These are phyloP conservation scores for Fibroporia radiculosa DNA, from an alignment of 768 basidiomycete genomes.

Conservation along the genomic window DNA sequence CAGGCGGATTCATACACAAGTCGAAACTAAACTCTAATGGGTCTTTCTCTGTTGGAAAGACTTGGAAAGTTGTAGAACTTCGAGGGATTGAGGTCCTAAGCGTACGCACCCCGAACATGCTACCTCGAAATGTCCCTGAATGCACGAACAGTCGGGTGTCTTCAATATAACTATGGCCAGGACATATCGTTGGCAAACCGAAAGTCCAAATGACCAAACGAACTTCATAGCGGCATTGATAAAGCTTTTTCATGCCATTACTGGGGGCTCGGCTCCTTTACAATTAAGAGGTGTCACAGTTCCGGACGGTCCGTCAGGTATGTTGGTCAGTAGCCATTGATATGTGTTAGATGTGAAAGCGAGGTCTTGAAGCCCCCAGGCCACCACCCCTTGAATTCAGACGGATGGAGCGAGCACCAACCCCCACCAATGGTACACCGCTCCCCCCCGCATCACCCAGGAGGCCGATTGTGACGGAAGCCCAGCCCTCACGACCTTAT, in stretches of 20 bases:
- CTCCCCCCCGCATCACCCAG: constrained; percentile 17
- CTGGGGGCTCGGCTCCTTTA: constrained; percentile 34
- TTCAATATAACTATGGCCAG: constrained; percentile 85
- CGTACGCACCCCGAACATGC: constrained; percentile 39
- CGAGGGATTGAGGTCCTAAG: constrained; percentile 67
- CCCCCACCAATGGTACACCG: constrained; percentile 18
- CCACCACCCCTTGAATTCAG: constrained; percentile 12
- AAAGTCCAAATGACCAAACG: constrained; percentile 62
- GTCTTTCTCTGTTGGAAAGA: constrained; percentile 94
- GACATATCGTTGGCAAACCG: constrained; percentile 87
- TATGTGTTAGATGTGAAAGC: not conserved
- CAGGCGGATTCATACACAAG: constrained; percentile 81
- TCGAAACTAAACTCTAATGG: constrained; percentile 94
- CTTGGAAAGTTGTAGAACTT: constrained; percentile 84
- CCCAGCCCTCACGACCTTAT: constrained; percentile 6
- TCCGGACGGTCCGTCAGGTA: constrained; percentile 28
- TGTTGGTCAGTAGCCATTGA: not conserved
- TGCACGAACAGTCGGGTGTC: constrained; percentile 39
- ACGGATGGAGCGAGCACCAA: constrained; percentile 24
- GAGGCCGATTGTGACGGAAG: constrained; percentile 14
- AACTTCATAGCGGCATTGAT: constrained; percentile 63
- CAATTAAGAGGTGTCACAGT: constrained; percentile 54
- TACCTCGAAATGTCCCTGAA: constrained; percentile 3
- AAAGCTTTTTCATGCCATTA: constrained; percentile 41
- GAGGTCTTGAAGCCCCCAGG: constrained; percentile 15